Base-by-base conservation (phyloP, 2,329 filamentous ascomycete genomes). In the Ceratocystis cubensis region DNA sequence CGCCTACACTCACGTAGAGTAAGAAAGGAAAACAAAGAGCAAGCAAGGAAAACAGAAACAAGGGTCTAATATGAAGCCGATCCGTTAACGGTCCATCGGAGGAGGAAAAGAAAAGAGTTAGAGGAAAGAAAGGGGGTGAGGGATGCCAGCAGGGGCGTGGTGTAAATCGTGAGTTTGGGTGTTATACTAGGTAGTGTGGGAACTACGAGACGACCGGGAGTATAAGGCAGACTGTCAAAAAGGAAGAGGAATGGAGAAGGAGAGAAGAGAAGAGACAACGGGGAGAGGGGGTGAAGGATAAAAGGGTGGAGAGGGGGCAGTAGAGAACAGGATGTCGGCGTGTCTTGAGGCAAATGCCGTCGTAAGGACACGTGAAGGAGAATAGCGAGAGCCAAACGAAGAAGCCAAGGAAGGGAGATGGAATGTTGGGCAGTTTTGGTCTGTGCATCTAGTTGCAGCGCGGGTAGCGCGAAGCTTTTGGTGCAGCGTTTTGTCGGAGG, bases 41-140 rank as follows among this genome's bases (percentile, higher is more conserved):
- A 48, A 48, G 17, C 15, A 48, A 48, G 45, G 22, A 56, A 56
- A 25, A 5, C 13, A 22, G 22, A 41, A 17, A 25, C 50, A 56
- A 56, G 50, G 50, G 50, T 56, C 6, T 56, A 15, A 56, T 56
- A 56, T 56, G 50, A 56, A 13, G 50, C 50, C n/a, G 50, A 56
- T 15, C 50, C 10, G 50, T 25, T 25, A 22, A 13, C 50, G 50
- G 50, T 8, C 7, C 22, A 28, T 56, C 50, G 50, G 50, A 30
- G 50, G 13, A 56, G 50, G 13, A 56, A 20, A 48, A 10, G 45
- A 20, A 20, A 48, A 20, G 45, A 20, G 45, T 41, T 13, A 3
- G 37, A 41, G 37, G 37, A 13, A 41, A 41, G 37, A 41, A 41
- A 41, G 37, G 37, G 37, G 37, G 37, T 41, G 37, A 37, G 37